Base-by-base conservation (phyloP, 1,284 basidiomycete species). In the Irpex sp. region DNA sequence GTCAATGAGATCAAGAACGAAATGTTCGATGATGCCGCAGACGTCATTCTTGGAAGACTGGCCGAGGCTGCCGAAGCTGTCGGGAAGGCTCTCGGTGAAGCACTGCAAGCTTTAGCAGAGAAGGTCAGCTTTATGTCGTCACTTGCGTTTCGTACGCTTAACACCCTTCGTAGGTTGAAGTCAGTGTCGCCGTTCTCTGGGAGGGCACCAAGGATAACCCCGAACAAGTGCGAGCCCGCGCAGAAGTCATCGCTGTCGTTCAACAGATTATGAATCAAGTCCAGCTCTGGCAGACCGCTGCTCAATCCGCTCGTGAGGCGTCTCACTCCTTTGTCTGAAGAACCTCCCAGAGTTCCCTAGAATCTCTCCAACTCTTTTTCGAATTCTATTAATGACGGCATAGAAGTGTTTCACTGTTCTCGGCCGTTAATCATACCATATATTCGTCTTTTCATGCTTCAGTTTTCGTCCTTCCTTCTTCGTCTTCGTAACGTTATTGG, bases 181-280 rank as follows among this genome's bases (percentile, higher is more conserved):
- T 84, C 63, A 82, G 77, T 65, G 68, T 86, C 61, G 77, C 83
- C 9, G 80, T 85, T 14, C 77, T 87, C 5, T 86, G 84, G 84
- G 84, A 86, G 68, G 78, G 76, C 19, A 70, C 75, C 4, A 74
- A 74, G 54, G 81, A 85, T 62, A 78, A 79, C 67, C 78, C 78
- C 14, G 67, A 70, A 33, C 81, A 84, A 67, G 68, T 77, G 21
- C 69, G 63, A 56, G 74, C 74, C 12, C 78, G 81, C 35, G 66
- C 70, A n/a, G 71, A 76, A 35, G 72, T 81, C 35, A 71, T 82
- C 58, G 69, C 74, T 19, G 68, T 72, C 9, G 73, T 79, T 47
- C 61, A 69, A 2, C 71, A 72, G 36, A 73, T 85, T 57, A 69
- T 80, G 4, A 61, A 68, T 8, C 82, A 84, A 62, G 66, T 82